Evolutionary conservation across 2,329 filamentous ascomycete genomes (phyloP).

Genomic region (Proliferodiscus dingleyae): DNA sequence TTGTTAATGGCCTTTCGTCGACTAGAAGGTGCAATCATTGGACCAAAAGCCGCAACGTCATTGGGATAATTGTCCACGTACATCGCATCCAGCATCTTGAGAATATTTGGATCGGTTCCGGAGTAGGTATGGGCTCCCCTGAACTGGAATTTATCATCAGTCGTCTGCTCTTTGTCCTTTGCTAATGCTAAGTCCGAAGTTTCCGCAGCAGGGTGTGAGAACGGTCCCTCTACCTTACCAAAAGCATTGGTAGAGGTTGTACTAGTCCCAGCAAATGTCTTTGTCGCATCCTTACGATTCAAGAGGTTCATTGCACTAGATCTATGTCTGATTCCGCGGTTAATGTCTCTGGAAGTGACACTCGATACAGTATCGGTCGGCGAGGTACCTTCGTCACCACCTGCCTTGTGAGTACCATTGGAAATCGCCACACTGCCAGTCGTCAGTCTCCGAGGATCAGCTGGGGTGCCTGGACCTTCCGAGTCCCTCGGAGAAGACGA

Average conservation of each 20-base stretch:
- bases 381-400: constrained; percentile 31
- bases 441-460: constrained; percentile 16
- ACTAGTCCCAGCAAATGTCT: constrained; percentile 59
- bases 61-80: constrained; percentile 69
- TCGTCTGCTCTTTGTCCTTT: constrained; percentile 32
- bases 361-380: constrained; percentile 26
- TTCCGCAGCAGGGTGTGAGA: constrained; percentile 29
- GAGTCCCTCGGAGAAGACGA: constrained; percentile 22
- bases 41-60: constrained; percentile 69
- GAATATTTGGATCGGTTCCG: constrained; percentile 67
- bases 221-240: constrained; percentile 55
- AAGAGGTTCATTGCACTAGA: constrained; percentile 59
- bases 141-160: constrained; percentile 41
- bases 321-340: constrained; percentile 49
- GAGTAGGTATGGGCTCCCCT: constrained; percentile 75
- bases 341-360: constrained; percentile 27
- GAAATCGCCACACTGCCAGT: constrained; percentile 7
- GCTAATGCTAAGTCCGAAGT: constrained; percentile 35
- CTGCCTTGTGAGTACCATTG: constrained; percentile 18
- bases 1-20: constrained; percentile 44
- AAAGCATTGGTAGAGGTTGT: constrained; percentile 60
- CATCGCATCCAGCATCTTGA: constrained; percentile 76
- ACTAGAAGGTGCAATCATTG: constrained; percentile 67
- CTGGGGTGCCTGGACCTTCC: constrained; percentile 8
- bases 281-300: constrained; percentile 50